These are phyloP conservation scores for Aspergillus sp. DNA, from an alignment of 2,329 filamentous ascomycete genomes.

Conservation along the genomic window DNA sequence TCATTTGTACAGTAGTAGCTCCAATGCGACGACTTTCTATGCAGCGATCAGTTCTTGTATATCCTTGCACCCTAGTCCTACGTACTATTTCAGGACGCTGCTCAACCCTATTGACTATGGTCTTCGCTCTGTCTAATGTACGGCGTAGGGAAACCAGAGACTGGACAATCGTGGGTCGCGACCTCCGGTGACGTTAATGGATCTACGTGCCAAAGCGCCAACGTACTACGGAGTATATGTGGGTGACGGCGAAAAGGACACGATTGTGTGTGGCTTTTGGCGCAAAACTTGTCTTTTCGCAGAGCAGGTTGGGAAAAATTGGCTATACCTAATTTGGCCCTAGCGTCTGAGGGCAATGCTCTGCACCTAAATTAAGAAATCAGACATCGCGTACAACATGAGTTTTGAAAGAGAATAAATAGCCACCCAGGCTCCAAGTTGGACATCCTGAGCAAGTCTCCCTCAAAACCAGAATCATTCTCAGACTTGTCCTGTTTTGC, in stretches of 20 bases:
- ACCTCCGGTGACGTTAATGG: too few relatives aligned
- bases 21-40: too few relatives aligned
- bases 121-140: too few relatives aligned
- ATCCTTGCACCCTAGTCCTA: too few relatives aligned
- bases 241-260: slow-evolving; percentile 4
- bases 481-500: not conserved
- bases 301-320: not conserved
- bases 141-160: too few relatives aligned
- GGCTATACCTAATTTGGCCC: not conserved
- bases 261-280: slow-evolving; percentile 3
- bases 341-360: not conserved
- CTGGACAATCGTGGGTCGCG: too few relatives aligned
- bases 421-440: not conserved
- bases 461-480: not conserved
- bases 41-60: too few relatives aligned
- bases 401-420: slow-evolving; percentile 3
- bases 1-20: too few relatives aligned
- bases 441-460: not conserved
- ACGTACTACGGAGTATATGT: slow-evolving; percentile 1
- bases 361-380: not conserved
- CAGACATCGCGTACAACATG: slow-evolving; percentile 1
- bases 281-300: slow-evolving; percentile 1
- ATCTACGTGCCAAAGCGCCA: too few relatives aligned
- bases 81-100: too few relatives aligned
- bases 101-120: too few relatives aligned